These are phyloP conservation scores for Nidula niveotomentosa DNA, from an alignment of 1,284 basidiomycete species.

Conservation along the genomic window DNA sequence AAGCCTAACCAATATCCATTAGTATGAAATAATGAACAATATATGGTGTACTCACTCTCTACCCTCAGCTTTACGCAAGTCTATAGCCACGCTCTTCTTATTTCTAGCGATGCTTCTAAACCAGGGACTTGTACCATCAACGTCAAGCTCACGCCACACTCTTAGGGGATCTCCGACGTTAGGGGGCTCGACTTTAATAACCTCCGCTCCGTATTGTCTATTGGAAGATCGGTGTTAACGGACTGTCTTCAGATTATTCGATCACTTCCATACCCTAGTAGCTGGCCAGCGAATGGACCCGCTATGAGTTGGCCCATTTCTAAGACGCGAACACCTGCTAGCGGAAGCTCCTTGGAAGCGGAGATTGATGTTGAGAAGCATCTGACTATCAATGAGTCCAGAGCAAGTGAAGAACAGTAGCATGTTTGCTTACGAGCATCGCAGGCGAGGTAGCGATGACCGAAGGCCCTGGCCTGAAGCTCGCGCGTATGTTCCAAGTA, in stretches of 20 bases:
- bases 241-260: too few relatives aligned
- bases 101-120: slow-evolving; percentile 68
- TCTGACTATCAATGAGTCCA: background rate
- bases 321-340: slow-evolving; percentile 62
- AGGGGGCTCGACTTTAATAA: slow-evolving; percentile 71
- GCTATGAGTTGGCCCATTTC: slow-evolving; percentile 72
- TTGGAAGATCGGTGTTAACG: background rate
- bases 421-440: too few relatives aligned
- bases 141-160: slow-evolving; percentile 68
- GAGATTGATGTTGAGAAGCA: background rate
- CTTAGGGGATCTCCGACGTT: slow-evolving; percentile 64
- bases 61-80: slow-evolving; percentile 61
- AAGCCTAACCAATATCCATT: slow-evolving; percentile 34
- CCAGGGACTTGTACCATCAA: slow-evolving; percentile 71
- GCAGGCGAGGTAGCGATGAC: too few relatives aligned
- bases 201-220: slow-evolving; percentile 70
- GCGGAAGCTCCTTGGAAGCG: slow-evolving; percentile 24
- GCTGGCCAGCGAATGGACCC: slow-evolving; percentile 70
- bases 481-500: too few relatives aligned
- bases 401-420: too few relatives aligned
- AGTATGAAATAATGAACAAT: slow-evolving; percentile 1
- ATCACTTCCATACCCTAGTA: slow-evolving; percentile 49
- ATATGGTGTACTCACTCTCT: slow-evolving; percentile 42
- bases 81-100: slow-evolving; percentile 72
- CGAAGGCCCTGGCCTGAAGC: too few relatives aligned